A percentile compares a stretch with the other conserved stretches of the same genome.
Conservation (phyloP, 139 green algal species). For the Closterium sp. region DNA sequence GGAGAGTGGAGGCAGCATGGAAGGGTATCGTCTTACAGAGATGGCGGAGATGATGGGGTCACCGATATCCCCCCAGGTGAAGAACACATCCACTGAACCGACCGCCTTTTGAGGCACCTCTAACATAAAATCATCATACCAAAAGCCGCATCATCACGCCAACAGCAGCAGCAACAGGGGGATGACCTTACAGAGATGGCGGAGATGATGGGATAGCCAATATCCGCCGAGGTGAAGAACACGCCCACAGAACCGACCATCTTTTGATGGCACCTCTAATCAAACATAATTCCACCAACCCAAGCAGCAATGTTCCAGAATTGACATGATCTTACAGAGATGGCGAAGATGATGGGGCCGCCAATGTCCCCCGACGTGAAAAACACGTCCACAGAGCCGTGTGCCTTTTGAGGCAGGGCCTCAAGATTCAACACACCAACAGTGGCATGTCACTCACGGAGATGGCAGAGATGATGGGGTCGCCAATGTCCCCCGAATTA, state of each 20-base stretch:
- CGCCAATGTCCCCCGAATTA: neutral
- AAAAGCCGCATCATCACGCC: too few relatives aligned
- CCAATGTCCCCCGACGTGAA: slow-evolving; percentile 2
- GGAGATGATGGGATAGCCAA: slow-evolving; percentile 26
- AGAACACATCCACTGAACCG: neutral
- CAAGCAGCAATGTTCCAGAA: too few relatives aligned
- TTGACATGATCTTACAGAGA: neutral
- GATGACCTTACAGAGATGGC: slow-evolving; percentile 11
- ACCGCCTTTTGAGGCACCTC: too few relatives aligned
- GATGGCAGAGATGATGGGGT: slow-evolving; percentile 34
- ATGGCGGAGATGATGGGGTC: slow-evolving; percentile 30
- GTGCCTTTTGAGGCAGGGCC: too few relatives aligned
- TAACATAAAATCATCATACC: too few relatives aligned
- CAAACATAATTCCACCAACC: too few relatives aligned
- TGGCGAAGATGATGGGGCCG: neutral
- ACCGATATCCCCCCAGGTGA: slow-evolving; percentile 7
- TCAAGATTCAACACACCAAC: too few relatives aligned
- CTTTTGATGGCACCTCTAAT: too few relatives aligned
- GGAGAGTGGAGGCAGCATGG: too few relatives aligned
- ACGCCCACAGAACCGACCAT: slow-evolving; percentile 7
- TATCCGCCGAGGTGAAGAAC: neutral
- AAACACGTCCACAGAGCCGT: neutral
- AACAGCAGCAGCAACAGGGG: too few relatives aligned
- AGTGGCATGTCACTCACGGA: neutral
- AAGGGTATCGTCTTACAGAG: neutral